Evolutionary conservation across 768 basidiomycete species (phyloP).

Genomic region (Plicaturopsis crispa): DNA sequence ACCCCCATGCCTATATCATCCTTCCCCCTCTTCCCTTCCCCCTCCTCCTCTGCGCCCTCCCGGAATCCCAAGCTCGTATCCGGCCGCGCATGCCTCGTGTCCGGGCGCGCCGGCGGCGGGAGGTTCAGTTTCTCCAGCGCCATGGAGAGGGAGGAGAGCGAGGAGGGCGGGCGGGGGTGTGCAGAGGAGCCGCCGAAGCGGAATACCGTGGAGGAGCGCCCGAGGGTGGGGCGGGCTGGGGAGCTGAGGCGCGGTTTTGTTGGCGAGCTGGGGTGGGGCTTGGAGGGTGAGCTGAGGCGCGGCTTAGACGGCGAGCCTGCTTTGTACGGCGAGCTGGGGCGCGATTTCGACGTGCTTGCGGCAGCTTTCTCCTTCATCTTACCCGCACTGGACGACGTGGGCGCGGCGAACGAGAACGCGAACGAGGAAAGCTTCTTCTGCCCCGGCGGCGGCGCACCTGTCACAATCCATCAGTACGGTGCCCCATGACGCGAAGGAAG

Average conservation of each 20-base stretch:
- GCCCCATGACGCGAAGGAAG: no score
- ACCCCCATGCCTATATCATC: conserved; percentile 13
- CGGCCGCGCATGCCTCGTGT: conserved; percentile 49
- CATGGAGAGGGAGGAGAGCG: conserved; percentile 56
- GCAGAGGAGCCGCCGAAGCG: no score
- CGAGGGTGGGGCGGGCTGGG: no score
- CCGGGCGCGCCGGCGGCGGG: conserved; percentile 55
- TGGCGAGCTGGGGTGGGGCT: background rate
- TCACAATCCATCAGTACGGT: background rate
- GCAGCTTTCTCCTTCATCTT: background rate
- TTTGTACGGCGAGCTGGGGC: background rate
- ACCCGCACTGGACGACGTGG: background rate
- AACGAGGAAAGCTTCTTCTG: background rate
- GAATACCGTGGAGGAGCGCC: no score
- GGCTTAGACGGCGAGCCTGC: background rate
- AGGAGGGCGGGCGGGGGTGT: conserved; percentile 26
- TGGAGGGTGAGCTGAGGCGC: background rate
- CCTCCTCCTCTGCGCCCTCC: conserved; percentile 18
- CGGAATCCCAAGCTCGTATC: conserved; percentile 69
- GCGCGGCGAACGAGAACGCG: background rate
- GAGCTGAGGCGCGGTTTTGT: no score
- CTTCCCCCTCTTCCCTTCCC: conserved; percentile 9
- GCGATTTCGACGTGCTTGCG: background rate
- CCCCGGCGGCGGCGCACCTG: background rate
- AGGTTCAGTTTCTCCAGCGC: conserved; percentile 66